These are phyloP conservation scores for Acanthamoeba triangularis DNA, from an alignment of 208 protist genomes.

Conservation along the genomic window DNA sequence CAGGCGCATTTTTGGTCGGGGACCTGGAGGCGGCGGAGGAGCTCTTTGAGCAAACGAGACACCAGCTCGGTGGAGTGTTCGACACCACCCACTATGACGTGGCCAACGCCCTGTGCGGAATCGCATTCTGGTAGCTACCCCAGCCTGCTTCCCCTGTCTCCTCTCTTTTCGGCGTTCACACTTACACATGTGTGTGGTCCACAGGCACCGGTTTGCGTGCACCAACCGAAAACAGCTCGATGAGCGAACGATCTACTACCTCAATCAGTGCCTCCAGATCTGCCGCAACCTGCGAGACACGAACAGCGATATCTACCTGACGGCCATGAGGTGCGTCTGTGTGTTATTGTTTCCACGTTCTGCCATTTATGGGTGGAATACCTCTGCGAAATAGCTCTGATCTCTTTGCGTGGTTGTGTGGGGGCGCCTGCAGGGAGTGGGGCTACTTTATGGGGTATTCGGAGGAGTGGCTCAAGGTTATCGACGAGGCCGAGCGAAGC, in stretches of 20 bases:
- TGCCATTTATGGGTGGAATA: not conserved
- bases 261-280: conserved; percentile 41
- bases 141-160: not conserved
- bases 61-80: conserved; percentile 29
- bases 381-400: too few species aligned
- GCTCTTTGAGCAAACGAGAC: not conserved
- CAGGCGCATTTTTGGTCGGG: not conserved
- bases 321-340: not conserved
- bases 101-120: conserved; percentile 35
- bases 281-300: conserved; percentile 40
- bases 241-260: conserved; percentile 57
- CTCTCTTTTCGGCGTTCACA: not conserved
- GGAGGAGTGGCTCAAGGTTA: conserved; percentile 35
- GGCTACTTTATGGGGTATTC: conserved; percentile 38
- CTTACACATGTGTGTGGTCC: not conserved
- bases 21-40: conserved; percentile 14
- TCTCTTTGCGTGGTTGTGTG: too few species aligned
- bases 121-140: not conserved
- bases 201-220: conserved; percentile 53
- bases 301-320: conserved; percentile 34
- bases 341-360: not conserved
- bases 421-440: not conserved
- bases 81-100: conserved; percentile 45
- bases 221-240: conserved; percentile 18
- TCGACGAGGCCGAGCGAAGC: conserved; percentile 5